Evolutionary conservation across 768 basidiomycete genomes (phyloP).

Genomic region (Amanita inopinata): DNA sequence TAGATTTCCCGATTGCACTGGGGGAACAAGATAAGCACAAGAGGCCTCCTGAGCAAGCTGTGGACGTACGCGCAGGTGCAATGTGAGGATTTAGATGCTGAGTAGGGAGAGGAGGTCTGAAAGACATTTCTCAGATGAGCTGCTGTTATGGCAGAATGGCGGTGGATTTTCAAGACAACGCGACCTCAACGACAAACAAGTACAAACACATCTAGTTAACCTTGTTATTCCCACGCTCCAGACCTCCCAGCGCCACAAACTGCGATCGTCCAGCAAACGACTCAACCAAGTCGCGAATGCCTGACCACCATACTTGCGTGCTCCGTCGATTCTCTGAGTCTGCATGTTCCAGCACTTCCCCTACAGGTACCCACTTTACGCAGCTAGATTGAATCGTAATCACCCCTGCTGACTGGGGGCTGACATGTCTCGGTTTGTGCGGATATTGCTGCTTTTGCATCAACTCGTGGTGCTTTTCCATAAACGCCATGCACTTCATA

Average conservation of each 20-base stretch:
- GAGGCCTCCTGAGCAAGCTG: conserved; percentile 2
- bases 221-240: conserved; percentile 21
- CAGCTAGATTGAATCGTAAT: conserved; percentile 85
- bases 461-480: conserved; percentile 68
- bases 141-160: conserved; percentile 7
- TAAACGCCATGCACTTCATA: conserved; percentile 88
- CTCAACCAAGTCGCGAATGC: conserved; percentile 62
- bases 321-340: conserved; percentile 89
- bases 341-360: conserved; percentile 75
- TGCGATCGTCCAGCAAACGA: conserved; percentile 58
- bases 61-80: conserved; percentile 29
- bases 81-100: conserved; percentile 43
- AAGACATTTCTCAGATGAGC: too few relatives aligned
- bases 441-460: conserved; percentile 36
- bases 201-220: conserved; percentile 21
- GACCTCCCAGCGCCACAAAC: conserved; percentile 26
- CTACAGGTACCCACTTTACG: conserved; percentile 75
- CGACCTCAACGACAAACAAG: conserved; percentile 20
- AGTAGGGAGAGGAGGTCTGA: conserved; percentile 43
- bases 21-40: conserved; percentile 10
- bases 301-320: conserved; percentile 70
- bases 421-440: conserved; percentile 42
- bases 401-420: conserved; percentile 66
- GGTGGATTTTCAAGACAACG: conserved; percentile 12
- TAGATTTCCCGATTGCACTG: conserved; percentile 30